A percentile compares a stretch with the other conserved stretches of the same genome.
These are phyloP conservation scores for Citrullus colocynthis DNA, from an alignment of 306 rosid species.

Conservation along the genomic window DNA sequence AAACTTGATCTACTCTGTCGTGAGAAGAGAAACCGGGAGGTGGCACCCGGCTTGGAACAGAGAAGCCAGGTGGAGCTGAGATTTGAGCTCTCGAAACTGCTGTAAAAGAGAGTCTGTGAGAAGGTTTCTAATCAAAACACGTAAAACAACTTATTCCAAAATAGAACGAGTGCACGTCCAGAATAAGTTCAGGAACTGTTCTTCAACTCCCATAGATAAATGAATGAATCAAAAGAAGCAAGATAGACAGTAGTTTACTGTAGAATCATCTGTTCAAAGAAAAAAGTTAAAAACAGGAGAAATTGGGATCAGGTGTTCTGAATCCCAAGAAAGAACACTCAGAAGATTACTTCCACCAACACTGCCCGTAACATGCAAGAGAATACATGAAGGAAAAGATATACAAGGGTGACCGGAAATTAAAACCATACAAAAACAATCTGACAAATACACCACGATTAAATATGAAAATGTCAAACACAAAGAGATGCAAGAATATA, in stretches of 20 bases:
- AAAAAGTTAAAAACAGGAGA: neutral
- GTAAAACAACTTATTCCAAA: neutral
- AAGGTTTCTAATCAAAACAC: neutral
- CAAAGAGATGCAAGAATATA: neutral
- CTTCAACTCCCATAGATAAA: neutral
- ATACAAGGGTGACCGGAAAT: neutral
- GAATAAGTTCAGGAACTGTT: neutral
- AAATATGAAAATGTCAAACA: neutral
- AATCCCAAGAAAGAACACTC: neutral
- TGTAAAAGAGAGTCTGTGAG: constrained; percentile 12
- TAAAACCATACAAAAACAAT: neutral
- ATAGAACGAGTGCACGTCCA: neutral
- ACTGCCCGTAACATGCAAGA: neutral
- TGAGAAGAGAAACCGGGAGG: constrained; percentile 82
- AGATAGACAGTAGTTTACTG: neutral
- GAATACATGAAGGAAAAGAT: neutral
- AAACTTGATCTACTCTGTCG: constrained; percentile 53
- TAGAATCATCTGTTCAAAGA: neutral
- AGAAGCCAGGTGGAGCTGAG: constrained; percentile 86
- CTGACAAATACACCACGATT: neutral
- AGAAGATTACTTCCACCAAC: neutral
- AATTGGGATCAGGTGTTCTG: neutral
- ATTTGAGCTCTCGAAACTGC: constrained; percentile 63
- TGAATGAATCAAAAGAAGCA: neutral
- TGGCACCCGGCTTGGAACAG: constrained; percentile 63